Base-by-base conservation (phyloP, 2,329 filamentous ascomycete genomes). In the Diaporthe sp. region DNA sequence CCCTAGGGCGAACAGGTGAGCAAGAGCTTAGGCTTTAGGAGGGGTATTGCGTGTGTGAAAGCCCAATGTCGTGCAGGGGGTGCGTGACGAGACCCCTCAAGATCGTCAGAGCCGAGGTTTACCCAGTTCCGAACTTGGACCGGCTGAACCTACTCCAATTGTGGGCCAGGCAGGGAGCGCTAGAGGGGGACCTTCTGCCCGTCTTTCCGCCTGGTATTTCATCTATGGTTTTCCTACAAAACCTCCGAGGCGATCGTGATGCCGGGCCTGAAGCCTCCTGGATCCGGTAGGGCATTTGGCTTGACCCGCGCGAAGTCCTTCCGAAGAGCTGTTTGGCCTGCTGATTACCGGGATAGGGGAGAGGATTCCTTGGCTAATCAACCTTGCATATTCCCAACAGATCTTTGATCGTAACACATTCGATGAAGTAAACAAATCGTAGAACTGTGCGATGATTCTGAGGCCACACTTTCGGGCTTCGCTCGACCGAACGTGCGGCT, bases 51-150 rank as follows among this genome's bases (percentile, higher is more conserved):
- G 44, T 65, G 19, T 31, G 61, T 46, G 61, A 67, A 49, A 13
- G 61, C 42, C 61, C 22, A 39, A 68, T 8, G 46, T 53, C 31
- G 31, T 68, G n/a, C 65, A 53, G 46, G 65, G 65, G 60, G 65
- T n/a, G 31, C 46, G 13, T 8, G 46, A 51, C 44, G 42, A 25
- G n/a, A 46, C 62, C 62, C 62, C 65, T 53, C 46, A 68, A 39
- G 65, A 68, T 72, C 42, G 61, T 12, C 67, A 49, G 61, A 70
- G 42, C 76, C 76, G 76, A 76, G 34, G 71, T 70, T 75, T 72
- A 77, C 17, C 76, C 76, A 71, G 60, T 42, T 15, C 77, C 77
- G 77, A 72, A 70, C 65, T 71, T 77, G 25, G 49, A 67, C 77
- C 74, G 76, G 67, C 60, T 37, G 19, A 25, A 53, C 70, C 31